These are phyloP conservation scores for Globisporangium cederbergense DNA, from an alignment of 352 stramenopile genomes.

Conservation along the genomic window DNA sequence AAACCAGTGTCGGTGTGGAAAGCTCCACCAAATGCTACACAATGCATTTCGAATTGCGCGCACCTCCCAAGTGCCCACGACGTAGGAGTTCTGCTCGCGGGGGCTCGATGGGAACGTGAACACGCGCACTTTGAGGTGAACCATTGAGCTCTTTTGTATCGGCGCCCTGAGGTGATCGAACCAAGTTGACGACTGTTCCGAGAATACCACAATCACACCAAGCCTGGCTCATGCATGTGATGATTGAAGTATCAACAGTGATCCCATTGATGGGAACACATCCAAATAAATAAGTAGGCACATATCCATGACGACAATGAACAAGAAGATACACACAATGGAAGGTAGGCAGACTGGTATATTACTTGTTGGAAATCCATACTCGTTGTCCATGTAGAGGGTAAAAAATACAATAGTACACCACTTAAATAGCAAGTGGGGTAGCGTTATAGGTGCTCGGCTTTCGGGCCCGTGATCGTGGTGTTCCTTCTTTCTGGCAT, in stretches of 20 bases:
- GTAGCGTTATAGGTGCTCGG: not conserved
- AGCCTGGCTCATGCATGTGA: too few relatives aligned
- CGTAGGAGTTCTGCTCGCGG: constrained; percentile 68
- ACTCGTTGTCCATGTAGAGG: constrained; percentile 1
- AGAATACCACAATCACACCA: constrained; percentile 1
- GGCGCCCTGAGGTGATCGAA: too few relatives aligned
- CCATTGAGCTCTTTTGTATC: constrained; percentile 17
- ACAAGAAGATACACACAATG: not conserved
- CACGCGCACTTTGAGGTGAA: constrained; percentile 69
- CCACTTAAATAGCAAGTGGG: constrained; percentile 13
- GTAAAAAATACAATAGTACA: constrained; percentile 13
- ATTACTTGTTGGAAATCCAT: constrained; percentile 9
- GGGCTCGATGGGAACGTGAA: constrained; percentile 74
- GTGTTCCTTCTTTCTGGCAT: not conserved
- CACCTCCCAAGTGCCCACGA: constrained; percentile 69
- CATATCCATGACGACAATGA: not conserved
- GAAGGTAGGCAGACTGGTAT: constrained; percentile 1
- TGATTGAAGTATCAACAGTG: too few relatives aligned
- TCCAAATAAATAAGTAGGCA: not conserved
- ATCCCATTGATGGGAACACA: not conserved
- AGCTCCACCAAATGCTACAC: not conserved
- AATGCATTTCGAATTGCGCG: not conserved
- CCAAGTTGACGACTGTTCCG: constrained; percentile 6
- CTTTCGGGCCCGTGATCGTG: not conserved
- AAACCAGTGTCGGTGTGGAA: not conserved